Evolutionary conservation across 148 eudicot species (phyloP).

Genomic region (Diospyros lotus): DNA sequence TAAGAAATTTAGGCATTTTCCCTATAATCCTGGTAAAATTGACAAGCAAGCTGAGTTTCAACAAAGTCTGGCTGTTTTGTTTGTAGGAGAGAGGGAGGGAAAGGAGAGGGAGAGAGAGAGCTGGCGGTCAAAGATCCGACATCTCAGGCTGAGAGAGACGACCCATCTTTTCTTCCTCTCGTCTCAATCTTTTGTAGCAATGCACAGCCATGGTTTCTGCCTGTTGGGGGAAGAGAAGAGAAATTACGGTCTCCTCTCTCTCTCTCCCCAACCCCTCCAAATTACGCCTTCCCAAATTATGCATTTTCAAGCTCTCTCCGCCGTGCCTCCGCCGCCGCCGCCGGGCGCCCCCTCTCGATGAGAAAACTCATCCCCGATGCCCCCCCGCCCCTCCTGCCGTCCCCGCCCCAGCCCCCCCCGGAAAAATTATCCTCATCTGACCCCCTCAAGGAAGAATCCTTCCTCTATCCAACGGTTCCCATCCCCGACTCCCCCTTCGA

Average conservation of each 20-base stretch:
- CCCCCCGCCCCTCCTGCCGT: background rate
- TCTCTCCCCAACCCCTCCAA: background rate
- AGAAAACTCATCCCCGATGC: conserved; percentile 1
- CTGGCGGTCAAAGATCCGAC: no score
- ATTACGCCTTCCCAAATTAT: background rate
- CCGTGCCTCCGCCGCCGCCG: background rate
- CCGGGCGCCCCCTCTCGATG: conserved; percentile 11
- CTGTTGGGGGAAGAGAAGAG: conserved; percentile 29
- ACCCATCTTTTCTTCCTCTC: background rate
- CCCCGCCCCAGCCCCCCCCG: background rate
- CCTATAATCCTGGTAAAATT: no score
- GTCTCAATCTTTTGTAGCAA: conserved; percentile 4
- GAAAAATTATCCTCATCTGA: background rate
- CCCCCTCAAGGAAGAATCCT: no score
- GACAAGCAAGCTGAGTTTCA: no score
- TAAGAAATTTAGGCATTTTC: no score
- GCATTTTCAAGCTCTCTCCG: background rate
- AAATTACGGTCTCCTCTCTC: conserved; percentile 2
- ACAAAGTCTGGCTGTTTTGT: no score
- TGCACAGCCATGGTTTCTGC: conserved; percentile 8
- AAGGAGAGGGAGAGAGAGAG: no score
- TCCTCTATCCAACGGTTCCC: conserved; percentile 15
- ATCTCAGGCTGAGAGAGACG: no score
- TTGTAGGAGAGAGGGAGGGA: no score
- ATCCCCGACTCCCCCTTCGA: conserved; percentile 34